These are phyloP conservation scores for Trametes gibbosa DNA, from an alignment of 768 basidiomycete species.

Conservation along the genomic window DNA sequence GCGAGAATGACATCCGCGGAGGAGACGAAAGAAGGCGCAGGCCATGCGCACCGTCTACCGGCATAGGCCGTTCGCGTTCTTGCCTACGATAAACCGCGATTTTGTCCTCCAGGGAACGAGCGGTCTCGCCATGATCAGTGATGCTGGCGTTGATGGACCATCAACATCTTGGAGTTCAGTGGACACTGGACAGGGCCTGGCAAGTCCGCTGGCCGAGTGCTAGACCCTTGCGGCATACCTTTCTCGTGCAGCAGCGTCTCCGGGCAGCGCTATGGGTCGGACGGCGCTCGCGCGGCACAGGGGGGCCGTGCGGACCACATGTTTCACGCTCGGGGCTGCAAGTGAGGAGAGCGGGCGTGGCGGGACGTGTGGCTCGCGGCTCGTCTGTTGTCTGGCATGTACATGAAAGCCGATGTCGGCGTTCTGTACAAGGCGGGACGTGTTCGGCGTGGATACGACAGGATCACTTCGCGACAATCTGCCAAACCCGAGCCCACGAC, in stretches of 20 bases:
- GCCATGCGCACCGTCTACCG: not conserved
- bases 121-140: slow-evolving; percentile 15
- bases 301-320: slow-evolving; percentile 5
- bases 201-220: slow-evolving; percentile 2
- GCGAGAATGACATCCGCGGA: not conserved
- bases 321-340: slow-evolving; percentile 4
- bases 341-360: not conserved
- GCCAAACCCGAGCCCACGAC: slow-evolving; percentile 14
- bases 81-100: not conserved
- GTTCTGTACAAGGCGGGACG: slow-evolving; percentile 7
- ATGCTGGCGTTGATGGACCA: slow-evolving; percentile 19
- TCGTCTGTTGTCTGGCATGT: not conserved
- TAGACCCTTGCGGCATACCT: not conserved
- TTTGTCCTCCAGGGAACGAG: slow-evolving; percentile 2
- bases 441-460: slow-evolving; percentile 8
- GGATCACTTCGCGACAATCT: slow-evolving; percentile 21
- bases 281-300: not conserved
- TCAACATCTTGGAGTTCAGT: slow-evolving; percentile 14
- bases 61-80: not conserved
- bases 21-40: not conserved
- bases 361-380: not conserved
- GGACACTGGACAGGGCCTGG: slow-evolving; percentile 1
- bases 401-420: slow-evolving; percentile 5
- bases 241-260: not conserved
- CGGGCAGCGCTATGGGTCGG: not conserved